These are phyloP conservation scores for Fusarium proliferatum DNA, from an alignment of 2,329 filamentous ascomycete genomes.

Conservation along the genomic window DNA sequence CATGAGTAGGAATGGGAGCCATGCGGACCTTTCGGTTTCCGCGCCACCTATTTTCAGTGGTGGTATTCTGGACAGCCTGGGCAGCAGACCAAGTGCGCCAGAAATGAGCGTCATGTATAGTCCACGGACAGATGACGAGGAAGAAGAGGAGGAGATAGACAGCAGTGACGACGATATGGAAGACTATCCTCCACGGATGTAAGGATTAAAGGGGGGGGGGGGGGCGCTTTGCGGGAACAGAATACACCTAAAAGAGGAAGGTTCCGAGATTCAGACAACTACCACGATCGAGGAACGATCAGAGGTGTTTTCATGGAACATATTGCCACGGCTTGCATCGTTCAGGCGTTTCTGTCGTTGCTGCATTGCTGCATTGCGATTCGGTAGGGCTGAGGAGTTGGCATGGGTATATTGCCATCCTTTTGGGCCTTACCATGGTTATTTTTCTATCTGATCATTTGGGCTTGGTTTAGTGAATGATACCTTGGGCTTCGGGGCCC, in stretches of 20 bases:
- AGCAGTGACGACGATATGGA: constrained; percentile 69
- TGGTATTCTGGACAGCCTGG: constrained; percentile 55
- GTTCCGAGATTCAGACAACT: background rate
- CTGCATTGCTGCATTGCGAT: constrained; percentile 40
- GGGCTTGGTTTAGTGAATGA: constrained; percentile 40
- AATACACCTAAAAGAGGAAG: background rate
- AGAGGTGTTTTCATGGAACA: constrained; percentile 23
- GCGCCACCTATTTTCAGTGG: constrained; percentile 48
- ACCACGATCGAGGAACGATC: background rate
- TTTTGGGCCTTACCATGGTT: constrained; percentile 33
- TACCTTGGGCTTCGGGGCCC: constrained; percentile 38
- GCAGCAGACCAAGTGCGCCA: constrained; percentile 56
- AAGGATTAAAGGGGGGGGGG: background rate
- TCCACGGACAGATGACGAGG: constrained; percentile 60
- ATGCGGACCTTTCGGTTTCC: constrained; percentile 57
- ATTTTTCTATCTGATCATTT: constrained; percentile 31
- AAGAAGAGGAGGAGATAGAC: constrained; percentile 53
- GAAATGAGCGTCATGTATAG: constrained; percentile 65
- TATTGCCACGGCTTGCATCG: constrained; percentile 40
- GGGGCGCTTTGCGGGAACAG: background rate
- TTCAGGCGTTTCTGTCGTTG: constrained; percentile 46
- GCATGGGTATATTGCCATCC: constrained; percentile 34
- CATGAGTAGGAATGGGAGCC: constrained; percentile 66
- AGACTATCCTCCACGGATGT: constrained; percentile 51
- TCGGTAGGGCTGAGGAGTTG: constrained; percentile 45